phyloP scores from a whole-genome alignment of 2,329 filamentous ascomycete genomes.

The Paecilomyces formosus region DNA sequence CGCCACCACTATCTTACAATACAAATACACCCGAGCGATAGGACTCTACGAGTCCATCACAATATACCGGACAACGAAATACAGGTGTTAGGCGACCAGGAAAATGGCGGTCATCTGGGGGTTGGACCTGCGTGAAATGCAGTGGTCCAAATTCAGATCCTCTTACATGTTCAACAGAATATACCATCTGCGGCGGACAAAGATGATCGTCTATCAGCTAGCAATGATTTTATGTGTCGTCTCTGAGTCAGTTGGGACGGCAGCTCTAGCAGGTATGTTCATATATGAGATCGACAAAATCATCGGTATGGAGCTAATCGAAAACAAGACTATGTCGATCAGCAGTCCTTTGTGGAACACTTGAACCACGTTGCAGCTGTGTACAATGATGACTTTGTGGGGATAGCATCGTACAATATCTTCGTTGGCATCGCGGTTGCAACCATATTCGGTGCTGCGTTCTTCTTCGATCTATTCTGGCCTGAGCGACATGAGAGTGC shows the following conservation, averaged over 20 bases:
- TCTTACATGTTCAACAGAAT: constrained; percentile 52
- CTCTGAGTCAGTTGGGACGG: constrained; percentile 51
- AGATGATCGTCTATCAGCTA: constrained; percentile 54
- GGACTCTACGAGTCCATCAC: neutral
- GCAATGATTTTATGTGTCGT: constrained; percentile 53
- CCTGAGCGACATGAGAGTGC: constrained; percentile 46
- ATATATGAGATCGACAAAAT: neutral
- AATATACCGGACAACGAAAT: neutral
- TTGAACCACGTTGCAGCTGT: constrained; percentile 35
- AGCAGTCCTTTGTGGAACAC: constrained; percentile 41
- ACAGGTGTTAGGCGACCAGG: neutral
- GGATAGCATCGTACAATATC: constrained; percentile 51
- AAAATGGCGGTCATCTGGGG: constrained; percentile 49
- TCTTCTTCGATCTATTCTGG: constrained; percentile 58
- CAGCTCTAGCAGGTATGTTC: constrained; percentile 44
- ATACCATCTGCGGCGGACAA: constrained; percentile 50
- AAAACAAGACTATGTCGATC: constrained; percentile 45
- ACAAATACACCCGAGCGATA: neutral
- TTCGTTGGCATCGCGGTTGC: constrained; percentile 52
- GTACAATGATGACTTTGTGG: constrained; percentile 50
- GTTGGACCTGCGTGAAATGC: constrained; percentile 49
- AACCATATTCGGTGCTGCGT: constrained; percentile 51
- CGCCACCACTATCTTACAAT: neutral
- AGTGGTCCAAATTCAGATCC: constrained; percentile 52
- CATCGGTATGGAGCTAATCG: neutral